Percentiles rank a stretch among this genome's conserved stretches.
phyloP scores from a whole-genome alignment of 2,329 filamentous ascomycete species.

The Fusarium bulbicola region DNA sequence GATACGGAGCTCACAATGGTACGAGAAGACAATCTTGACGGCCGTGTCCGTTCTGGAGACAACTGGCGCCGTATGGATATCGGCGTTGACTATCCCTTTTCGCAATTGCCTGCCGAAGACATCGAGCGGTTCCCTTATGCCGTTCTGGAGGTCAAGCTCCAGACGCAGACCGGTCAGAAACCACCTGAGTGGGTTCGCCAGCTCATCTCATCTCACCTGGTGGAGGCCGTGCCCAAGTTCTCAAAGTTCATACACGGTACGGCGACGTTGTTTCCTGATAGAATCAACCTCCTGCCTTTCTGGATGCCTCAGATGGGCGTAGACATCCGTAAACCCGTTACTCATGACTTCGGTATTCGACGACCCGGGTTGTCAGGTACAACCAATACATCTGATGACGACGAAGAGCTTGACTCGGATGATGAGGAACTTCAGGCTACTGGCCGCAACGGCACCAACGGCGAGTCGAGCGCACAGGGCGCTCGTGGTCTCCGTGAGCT shows the following conservation, averaged over 20 bases:
- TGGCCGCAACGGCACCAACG: constrained; percentile 37
- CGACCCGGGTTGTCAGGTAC: constrained; percentile 78
- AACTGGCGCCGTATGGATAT: constrained; percentile 99
- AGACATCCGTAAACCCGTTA: constrained; percentile 93
- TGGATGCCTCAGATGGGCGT: constrained; percentile 99
- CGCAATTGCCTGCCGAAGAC: constrained; percentile 84
- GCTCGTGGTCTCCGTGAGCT: constrained; percentile 50
- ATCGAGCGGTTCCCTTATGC: constrained; percentile 95
- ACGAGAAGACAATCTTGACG: constrained; percentile 94
- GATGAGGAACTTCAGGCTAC: constrained; percentile 60
- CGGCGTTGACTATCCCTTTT: constrained; percentile 94
- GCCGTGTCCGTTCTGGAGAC: constrained; percentile 75
- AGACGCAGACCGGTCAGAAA: constrained; percentile 94
- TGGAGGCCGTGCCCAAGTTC: constrained; percentile 99
- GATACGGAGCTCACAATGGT: constrained; percentile 96
- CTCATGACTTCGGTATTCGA: constrained; percentile 90
- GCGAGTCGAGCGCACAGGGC: constrained; percentile 52
- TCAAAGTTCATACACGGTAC: constrained; percentile 99
- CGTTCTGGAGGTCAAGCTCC: constrained; percentile 95
- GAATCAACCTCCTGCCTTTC: constrained; percentile 91
- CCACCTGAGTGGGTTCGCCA: constrained; percentile 97
- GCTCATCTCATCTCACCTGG: constrained; percentile 89
- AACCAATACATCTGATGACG: constrained; percentile 79
- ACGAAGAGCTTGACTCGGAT: constrained; percentile 75
- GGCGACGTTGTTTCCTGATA: constrained; percentile 83